Base-by-base conservation (phyloP, 257 asterid genomes). In the Nicotiana obtusifolia region DNA sequence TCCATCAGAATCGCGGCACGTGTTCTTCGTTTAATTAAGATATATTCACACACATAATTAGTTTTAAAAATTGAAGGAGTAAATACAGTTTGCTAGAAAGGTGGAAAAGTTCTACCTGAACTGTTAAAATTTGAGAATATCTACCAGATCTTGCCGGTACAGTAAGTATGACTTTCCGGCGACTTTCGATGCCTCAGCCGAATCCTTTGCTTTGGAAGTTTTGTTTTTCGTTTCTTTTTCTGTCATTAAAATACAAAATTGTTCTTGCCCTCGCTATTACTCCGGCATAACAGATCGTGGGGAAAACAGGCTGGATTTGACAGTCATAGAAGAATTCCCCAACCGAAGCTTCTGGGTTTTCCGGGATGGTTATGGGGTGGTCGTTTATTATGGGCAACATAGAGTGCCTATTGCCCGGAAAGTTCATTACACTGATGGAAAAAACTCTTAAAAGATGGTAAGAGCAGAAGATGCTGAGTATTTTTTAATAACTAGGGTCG, bases 181-280 rank as follows among this genome's bases (percentile, higher is more conserved):
- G 65, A 49, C 76, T 33, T 79, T 84, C 4, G 82, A 73, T 5
- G 30, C n/a, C 22, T 76, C 71, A 2, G 56, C 30, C 35, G 77
- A 30, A 19, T 41, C 33, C 37, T 22, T 71, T 53, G 57, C 67
- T 33, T 81, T 73, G 14, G 82, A 64, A 13, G 9, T 60, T 69
- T 78, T 87, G 6, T 11, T 71, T 19, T 73, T 88, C 17, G 66
- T 90, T 68, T 62, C 44, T 69, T 71, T 84, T 37, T 83, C 90
- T 30, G 95, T 94, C 4, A 93, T 87, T 24, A 90, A 60, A 89
- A 91, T 82, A 93, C 91, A 69, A 86, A 91, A 76, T 85, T 89
- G 59, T 91, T 95, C 90, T 92, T 90, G 62, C 97, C 98, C 2
- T 95, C 97, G 76, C 98, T 93, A 20, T 95, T 93, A 89, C 97